These are phyloP conservation scores for Boletus rubropictus DNA, from an alignment of 768 basidiomycete species.

Conservation along the genomic window DNA sequence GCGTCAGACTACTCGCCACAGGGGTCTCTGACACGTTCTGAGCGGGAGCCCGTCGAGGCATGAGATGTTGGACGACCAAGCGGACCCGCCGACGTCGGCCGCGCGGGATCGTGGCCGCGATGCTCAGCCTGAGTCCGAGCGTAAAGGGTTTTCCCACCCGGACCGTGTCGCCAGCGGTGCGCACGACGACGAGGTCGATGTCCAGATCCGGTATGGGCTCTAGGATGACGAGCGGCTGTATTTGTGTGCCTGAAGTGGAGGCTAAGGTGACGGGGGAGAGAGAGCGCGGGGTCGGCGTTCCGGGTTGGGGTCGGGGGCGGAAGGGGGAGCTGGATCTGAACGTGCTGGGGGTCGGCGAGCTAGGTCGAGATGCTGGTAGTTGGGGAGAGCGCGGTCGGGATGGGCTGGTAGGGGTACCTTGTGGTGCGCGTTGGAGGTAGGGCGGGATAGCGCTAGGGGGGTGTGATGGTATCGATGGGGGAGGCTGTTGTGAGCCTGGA, in stretches of 20 bases:
- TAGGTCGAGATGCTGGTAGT: constrained; percentile 45
- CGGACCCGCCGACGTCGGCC: constrained; percentile 37
- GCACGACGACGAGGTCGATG: constrained; percentile 50
- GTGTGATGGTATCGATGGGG: constrained; percentile 28
- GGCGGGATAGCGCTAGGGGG: constrained; percentile 70
- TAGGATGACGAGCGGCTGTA: constrained; percentile 20
- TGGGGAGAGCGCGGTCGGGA: constrained; percentile 59
- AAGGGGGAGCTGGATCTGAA: constrained; percentile 41
- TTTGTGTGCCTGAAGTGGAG: constrained; percentile 12
- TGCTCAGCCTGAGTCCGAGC: constrained; percentile 47
- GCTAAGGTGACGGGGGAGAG: constrained; percentile 31
- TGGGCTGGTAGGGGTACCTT: constrained; percentile 33
- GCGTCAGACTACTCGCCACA: not conserved
- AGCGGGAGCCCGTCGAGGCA: constrained; percentile 33
- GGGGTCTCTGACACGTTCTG: constrained; percentile 7
- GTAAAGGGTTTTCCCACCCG: constrained; percentile 55
- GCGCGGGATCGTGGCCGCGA: constrained; percentile 41
- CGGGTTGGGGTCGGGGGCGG: constrained; percentile 29
- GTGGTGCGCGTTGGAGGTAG: constrained; percentile 59
- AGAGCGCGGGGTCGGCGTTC: constrained; percentile 26
- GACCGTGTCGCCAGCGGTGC: constrained; percentile 42
- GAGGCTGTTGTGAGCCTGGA: constrained; percentile 41
- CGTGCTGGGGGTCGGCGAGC: constrained; percentile 47
- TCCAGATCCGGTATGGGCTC: constrained; percentile 40
- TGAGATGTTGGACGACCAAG: constrained; percentile 64